Percentiles rank a stretch among this genome's conserved stretches.
Evolutionary conservation across 2,329 filamentous ascomycete genomes (phyloP).

Genomic region (Ophiostoma sp.): DNA sequence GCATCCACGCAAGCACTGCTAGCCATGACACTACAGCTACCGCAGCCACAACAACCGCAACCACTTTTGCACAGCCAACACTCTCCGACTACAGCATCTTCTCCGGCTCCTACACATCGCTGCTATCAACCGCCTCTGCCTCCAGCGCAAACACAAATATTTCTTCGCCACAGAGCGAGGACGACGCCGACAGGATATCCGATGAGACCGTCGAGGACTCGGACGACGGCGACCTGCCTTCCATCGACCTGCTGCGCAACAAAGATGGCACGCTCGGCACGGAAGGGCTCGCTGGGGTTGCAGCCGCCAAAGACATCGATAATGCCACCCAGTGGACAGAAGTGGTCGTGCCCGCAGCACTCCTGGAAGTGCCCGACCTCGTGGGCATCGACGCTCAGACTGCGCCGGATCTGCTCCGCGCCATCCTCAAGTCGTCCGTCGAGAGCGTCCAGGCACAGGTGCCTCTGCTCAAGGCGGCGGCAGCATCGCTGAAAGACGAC

Average conservation of each 20-base stretch:
- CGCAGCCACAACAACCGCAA: neutral
- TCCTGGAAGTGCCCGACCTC: constrained; percentile 33
- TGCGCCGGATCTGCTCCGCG: constrained; percentile 23
- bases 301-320: neutral
- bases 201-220: constrained; percentile 24
- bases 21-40: neutral
- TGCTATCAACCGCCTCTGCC: neutral
- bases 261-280: neutral
- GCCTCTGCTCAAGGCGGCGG: constrained; percentile 14
- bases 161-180: neutral
- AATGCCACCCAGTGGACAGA: constrained; percentile 37
- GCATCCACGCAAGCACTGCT: neutral
- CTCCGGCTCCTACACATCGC: neutral
- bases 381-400: constrained; percentile 35
- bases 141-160: neutral
- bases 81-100: constrained; percentile 4
- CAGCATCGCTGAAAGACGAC: neutral
- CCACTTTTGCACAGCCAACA: neutral
- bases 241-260: neutral
- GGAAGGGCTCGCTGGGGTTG: neutral
- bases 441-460: constrained; percentile 41
- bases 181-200: neutral
- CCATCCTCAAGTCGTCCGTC: constrained; percentile 43
- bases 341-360: constrained; percentile 43
- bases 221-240: constrained; percentile 28